Conservation (phyloP, 2,329 filamentous ascomycete genomes). For the Phaeosphaeriaceae sp. region DNA sequence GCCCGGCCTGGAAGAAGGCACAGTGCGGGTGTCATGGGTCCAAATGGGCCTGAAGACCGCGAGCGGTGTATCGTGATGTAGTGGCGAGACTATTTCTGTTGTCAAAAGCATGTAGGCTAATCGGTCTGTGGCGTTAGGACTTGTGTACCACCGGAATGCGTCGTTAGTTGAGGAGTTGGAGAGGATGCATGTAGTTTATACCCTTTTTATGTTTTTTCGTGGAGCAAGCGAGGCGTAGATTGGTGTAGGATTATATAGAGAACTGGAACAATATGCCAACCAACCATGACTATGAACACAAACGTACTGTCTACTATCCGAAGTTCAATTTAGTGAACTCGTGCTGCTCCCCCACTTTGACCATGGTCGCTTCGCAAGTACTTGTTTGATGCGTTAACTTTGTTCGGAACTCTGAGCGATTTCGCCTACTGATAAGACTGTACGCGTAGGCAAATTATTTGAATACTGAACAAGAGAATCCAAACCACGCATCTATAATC, state of each 20-base stretch:
- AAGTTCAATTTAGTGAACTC: no score
- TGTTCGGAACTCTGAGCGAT: no score
- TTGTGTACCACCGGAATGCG: not conserved
- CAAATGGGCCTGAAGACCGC: slow-evolving; percentile 29
- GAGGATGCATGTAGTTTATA: not conserved
- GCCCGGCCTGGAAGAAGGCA: slow-evolving; percentile 31
- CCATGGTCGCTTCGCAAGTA: no score
- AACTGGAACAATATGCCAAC: not conserved
- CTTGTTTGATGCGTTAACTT: no score
- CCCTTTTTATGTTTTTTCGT: not conserved
- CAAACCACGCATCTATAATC: no score
- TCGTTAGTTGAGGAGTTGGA: not conserved
- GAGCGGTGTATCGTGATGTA: slow-evolving; percentile 46
- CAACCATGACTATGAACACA: not conserved
- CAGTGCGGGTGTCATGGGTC: slow-evolving; percentile 28
- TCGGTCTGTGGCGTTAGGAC: not conserved
- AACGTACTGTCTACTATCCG: no score
- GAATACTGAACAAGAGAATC: no score
- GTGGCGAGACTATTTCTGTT: slow-evolving; percentile 3
- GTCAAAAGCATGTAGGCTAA: not conserved
- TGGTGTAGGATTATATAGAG: not conserved
- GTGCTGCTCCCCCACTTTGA: no score
- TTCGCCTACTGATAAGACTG: no score
- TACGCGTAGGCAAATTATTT: no score
- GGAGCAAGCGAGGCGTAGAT: not conserved